Conservation (phyloP, 345 rosid genomes). For the Dipteronia sinensis region DNA sequence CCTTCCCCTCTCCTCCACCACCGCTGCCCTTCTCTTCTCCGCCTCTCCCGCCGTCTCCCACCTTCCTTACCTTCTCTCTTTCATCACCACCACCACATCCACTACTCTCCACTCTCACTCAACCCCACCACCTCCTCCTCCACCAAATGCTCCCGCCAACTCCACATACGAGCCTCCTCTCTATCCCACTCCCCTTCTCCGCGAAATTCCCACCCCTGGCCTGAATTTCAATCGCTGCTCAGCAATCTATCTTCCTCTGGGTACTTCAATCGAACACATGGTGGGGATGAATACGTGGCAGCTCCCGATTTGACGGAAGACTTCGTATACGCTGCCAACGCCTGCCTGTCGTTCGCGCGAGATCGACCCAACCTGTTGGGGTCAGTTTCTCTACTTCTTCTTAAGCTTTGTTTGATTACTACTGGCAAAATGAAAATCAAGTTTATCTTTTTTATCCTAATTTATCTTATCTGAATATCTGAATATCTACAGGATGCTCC, state of each 20-base stretch:
- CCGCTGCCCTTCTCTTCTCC: conserved; percentile 31
- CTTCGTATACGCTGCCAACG: conserved; percentile 48
- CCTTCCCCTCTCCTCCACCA: conserved; percentile 41
- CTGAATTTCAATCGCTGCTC: conserved; percentile 49
- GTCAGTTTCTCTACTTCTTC: conserved; percentile 26
- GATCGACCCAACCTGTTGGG: conserved; percentile 55
- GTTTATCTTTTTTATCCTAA: neutral
- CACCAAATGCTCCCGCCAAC: conserved; percentile 20
- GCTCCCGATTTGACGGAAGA: conserved; percentile 50
- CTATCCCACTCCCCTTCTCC: conserved; percentile 23
- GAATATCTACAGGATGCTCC: conserved; percentile 52
- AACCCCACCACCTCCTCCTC: conserved; percentile 16
- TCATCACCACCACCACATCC: conserved; percentile 25
- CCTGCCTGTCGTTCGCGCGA: conserved; percentile 69
- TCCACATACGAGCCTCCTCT: conserved; percentile 33
- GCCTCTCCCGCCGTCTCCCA: conserved; percentile 26
- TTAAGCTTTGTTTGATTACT: neutral
- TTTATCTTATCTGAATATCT: neutral
- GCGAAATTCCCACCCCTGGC: conserved; percentile 26
- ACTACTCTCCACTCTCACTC: conserved; percentile 13
- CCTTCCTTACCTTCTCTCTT: conserved; percentile 17
- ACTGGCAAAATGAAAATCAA: neutral
- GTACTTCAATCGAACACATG: conserved; percentile 31
- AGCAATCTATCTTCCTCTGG: conserved; percentile 42
- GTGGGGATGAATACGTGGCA: conserved; percentile 32